Evolutionary conservation across 2,329 filamentous ascomycete species (phyloP), one percentile per base, ranked within the genome.

Genomic region (Sordariomycetes sp.): DNA sequence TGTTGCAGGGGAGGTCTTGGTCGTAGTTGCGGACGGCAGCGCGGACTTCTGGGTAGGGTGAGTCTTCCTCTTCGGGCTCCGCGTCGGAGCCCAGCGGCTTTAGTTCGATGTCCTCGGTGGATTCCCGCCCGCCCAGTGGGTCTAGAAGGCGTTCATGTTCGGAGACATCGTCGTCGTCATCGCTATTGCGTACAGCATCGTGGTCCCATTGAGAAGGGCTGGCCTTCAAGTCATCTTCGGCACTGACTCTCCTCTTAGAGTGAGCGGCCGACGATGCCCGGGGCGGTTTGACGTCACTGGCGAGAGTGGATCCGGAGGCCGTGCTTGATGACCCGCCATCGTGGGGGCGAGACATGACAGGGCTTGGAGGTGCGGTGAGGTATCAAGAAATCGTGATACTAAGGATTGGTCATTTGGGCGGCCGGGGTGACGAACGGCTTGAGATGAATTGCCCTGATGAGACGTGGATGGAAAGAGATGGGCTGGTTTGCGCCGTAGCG

Each of bases 1-100:
- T 88, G 66, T 85, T 87, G 70, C 82, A 85, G 1, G 84, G 85
- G 28, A 86, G 66, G 53, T 84, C 79, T 63, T 87, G 80, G 66
- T 87, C 84, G 63, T 80, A 82, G 66, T 86, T 86, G 57, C 75
- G 75, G 2, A 87, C 83, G 8, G 84, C 83, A 37, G 84, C 82
- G 53, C 81, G 76, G 54, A 86, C 83, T 68, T 88, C 84, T 32
- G 83, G 79, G 64, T 87, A 88, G 0, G 84, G 85, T 2, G 84
- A 87, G 66, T 85, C 73, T 60, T 83, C 79, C 34, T 72, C 65
- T 54, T 24, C 62, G 24, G 73, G 69, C 54, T 69, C 67, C 34
- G 65, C 66, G 56, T 67, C 67, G 28, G 57, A 61, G 43, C 58
- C 61, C 16, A 43, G 35, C 59, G 46, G 20, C 14, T 61, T 60